Evolutionary conservation across 2,329 filamentous ascomycete species (phyloP).

Genomic region (Neopestalotiopsis sp.): DNA sequence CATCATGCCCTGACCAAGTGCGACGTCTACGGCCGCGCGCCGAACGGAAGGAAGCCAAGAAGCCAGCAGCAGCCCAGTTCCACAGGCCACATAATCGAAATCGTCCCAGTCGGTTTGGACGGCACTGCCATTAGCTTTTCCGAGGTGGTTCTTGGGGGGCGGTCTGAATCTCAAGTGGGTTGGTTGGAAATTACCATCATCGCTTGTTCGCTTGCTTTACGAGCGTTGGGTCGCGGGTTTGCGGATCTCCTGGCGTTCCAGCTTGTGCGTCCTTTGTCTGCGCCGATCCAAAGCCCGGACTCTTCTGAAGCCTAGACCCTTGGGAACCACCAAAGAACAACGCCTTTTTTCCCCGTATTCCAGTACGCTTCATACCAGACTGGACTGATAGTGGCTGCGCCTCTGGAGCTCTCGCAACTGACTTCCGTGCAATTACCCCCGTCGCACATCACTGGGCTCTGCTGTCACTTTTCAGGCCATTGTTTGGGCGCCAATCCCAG

Average conservation of each 20-base stretch:
- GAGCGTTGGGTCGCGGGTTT: slow-evolving; percentile 6
- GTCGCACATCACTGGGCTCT: not conserved
- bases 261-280: slow-evolving; percentile 1
- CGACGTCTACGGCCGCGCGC: not conserved
- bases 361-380: not conserved
- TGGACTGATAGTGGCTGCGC: not conserved
- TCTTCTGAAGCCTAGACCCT: not conserved
- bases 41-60: not conserved
- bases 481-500: slow-evolving; percentile 8
- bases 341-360: not conserved
- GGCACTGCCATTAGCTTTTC: slow-evolving; percentile 9
- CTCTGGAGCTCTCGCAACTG: not conserved
- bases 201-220: slow-evolving; percentile 1
- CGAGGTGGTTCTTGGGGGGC: not conserved
- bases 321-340: not conserved
- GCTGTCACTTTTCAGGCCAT: not conserved
- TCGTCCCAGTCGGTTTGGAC: slow-evolving; percentile 4
- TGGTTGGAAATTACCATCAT: slow-evolving; percentile 4
- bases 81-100: slow-evolving; percentile 17
- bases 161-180: slow-evolving; percentile 13
- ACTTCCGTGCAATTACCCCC: not conserved
- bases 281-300: not conserved
- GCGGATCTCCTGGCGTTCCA: not conserved
- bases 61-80: slow-evolving; percentile 12
- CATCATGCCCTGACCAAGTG: not conserved